Evolutionary conservation across 192 early-diverging fungal species (phyloP), one percentile per base, ranked within the genome.

Genomic region (Backusella westeae): DNA sequence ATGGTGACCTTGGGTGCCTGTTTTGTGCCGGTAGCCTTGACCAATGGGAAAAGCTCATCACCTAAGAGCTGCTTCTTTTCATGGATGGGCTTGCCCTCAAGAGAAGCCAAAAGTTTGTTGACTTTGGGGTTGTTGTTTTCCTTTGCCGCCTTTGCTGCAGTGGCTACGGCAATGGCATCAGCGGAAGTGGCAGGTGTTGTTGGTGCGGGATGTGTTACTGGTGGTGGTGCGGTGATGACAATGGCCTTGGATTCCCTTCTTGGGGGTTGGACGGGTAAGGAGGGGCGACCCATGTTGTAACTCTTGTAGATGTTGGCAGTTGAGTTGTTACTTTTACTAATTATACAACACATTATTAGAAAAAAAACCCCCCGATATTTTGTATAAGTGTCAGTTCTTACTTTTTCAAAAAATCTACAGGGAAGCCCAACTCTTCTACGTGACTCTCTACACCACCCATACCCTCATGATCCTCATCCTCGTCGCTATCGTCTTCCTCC

Each of bases 51-150:
- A 10, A 85, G 63, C 46, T 71, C 44, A 71, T 82, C 81, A 67
- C 84, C 84, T 12, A 85, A 69, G 36, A 80, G 73, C 49, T 82
- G 81, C 70, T 85, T 85, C 46, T 80, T 69, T 67, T 85, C 84
- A 67, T 74, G 56, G 34, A 83, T 52, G 4, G 78, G 73, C 71
- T 82, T 80, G 17, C 73, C 59, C 67, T 80, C 75, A 34, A 85
- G 66, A 7, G 66, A 69, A 3, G 72, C 59, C 23, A 85, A 65
- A 35, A 85, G 77, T 15, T 78, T 70, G 35, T 76, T 79, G 19
- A 63, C 73, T 42, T 78, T 75, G 6, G 56, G 53, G 8, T 59
- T 21, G 23, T 2, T 63, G 9, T 63, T 63, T 12, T 12, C 26
- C 26, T 26, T 26, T 12, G 23, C 39, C 44, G 42, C 35, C 17